A percentile compares a stretch with the other conserved stretches of the same genome.
phyloP scores from a whole-genome alignment of 208 protist genomes.

The Endotrypanum monterogeii region DNA sequence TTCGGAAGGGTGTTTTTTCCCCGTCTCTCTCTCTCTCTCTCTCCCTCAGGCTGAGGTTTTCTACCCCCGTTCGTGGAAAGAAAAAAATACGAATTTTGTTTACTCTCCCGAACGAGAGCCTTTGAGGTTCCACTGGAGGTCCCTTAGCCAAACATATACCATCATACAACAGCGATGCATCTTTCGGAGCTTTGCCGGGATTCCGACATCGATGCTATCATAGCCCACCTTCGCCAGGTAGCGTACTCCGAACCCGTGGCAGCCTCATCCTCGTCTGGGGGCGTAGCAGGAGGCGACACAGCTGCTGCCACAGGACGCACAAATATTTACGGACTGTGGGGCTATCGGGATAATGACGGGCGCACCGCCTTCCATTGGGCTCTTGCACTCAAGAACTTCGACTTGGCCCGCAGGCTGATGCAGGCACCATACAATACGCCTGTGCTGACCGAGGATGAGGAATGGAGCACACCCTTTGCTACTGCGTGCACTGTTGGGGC shows the following conservation, averaged over 20 bases:
- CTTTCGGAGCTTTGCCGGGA: conserved; percentile 77
- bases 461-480: conserved; percentile 69
- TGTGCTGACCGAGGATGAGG: conserved; percentile 74
- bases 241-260: conserved; percentile 24
- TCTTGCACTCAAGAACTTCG: conserved; percentile 75
- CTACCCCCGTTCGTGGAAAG: too few species aligned
- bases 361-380: conserved; percentile 91
- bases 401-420: conserved; percentile 65
- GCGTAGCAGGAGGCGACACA: conserved; percentile 4
- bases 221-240: conserved; percentile 42
- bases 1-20: too few species aligned
- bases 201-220: conserved; percentile 54
- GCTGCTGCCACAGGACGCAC: conserved; percentile 6
- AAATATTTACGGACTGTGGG: conserved; percentile 56
- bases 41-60: too few species aligned
- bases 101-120: background rate
- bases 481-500: conserved; percentile 83
- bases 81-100: too few species aligned
- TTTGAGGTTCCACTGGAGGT: background rate
- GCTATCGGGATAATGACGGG: conserved; percentile 84
- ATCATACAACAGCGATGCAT: conserved; percentile 26
- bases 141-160: background rate
- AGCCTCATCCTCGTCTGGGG: background rate
- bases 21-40: too few species aligned
- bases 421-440: conserved; percentile 54